Evolutionary conservation across 1,284 basidiomycete species (phyloP).

Genomic region (Moesziomyces sp.): DNA sequence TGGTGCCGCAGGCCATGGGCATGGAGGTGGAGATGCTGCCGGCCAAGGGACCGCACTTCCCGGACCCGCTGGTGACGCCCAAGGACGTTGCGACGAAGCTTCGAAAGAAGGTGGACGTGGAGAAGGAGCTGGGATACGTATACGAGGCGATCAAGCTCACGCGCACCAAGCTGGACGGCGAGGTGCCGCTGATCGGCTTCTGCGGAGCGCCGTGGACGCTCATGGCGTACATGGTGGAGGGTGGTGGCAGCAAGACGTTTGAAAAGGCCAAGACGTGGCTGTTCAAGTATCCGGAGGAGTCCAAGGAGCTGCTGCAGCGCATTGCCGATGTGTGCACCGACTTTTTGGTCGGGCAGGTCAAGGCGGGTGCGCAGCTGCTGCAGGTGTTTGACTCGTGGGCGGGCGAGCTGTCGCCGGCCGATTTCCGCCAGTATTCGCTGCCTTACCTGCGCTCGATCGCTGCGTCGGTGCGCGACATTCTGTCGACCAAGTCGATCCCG

Average conservation of each 20-base stretch:
- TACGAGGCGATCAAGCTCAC: slow-evolving; percentile 64
- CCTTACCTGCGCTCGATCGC: slow-evolving; percentile 64
- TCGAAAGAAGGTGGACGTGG: slow-evolving; percentile 64
- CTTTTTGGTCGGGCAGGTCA: slow-evolving; percentile 66
- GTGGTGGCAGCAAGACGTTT: slow-evolving; percentile 64
- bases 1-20: slow-evolving; percentile 68
- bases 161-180: slow-evolving; percentile 60
- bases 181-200: slow-evolving; percentile 67
- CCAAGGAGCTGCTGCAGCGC: slow-evolving; percentile 60
- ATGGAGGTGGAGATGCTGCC: slow-evolving; percentile 66
- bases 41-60: slow-evolving; percentile 65
- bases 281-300: slow-evolving; percentile 64
- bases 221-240: slow-evolving; percentile 68
- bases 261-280: slow-evolving; percentile 67
- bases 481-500: slow-evolving; percentile 54
- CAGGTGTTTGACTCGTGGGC: slow-evolving; percentile 68
- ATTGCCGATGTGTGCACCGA: slow-evolving; percentile 64
- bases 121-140: slow-evolving; percentile 67
- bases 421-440: slow-evolving; percentile 65
- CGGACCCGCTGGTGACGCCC: slow-evolving; percentile 60
- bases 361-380: slow-evolving; percentile 64
- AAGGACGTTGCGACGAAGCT: slow-evolving; percentile 59
- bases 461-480: slow-evolving; percentile 58
- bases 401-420: slow-evolving; percentile 65
- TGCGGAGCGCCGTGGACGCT: slow-evolving; percentile 67